phyloP scores from a whole-genome alignment of 768 basidiomycete genomes.

The Auriscalpium vulgare region DNA sequence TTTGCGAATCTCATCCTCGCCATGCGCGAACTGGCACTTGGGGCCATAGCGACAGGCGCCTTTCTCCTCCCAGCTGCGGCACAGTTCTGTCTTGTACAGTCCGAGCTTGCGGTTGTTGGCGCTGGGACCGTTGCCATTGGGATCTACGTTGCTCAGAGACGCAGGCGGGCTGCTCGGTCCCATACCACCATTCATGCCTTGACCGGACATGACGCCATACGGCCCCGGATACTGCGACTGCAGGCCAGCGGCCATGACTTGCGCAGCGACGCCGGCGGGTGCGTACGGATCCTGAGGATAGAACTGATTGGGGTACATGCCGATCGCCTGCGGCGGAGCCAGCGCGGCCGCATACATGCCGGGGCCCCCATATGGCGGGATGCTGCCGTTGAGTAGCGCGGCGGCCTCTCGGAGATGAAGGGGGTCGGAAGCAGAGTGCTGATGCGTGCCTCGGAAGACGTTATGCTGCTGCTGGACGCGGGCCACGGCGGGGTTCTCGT shows the following conservation, averaged over 20 bases:
- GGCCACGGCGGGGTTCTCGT: conserved; percentile 56
- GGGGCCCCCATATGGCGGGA: conserved; percentile 48
- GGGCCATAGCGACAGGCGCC: conserved; percentile 77
- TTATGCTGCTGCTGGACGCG: conserved; percentile 78
- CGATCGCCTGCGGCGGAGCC: conserved; percentile 34
- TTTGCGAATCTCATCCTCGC: conserved; percentile 77
- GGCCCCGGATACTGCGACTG: conserved; percentile 49
- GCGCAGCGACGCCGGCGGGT: conserved; percentile 42
- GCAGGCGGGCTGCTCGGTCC: conserved; percentile 3
- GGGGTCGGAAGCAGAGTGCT: conserved; percentile 79
- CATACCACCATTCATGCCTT: conserved; percentile 5
- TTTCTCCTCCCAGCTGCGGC: conserved; percentile 91
- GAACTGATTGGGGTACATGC: conserved; percentile 67
- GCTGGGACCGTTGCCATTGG: conserved; percentile 58
- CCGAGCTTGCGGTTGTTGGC: conserved; percentile 89
- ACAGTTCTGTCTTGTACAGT: conserved; percentile 85
- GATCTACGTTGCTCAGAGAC: conserved; percentile 21
- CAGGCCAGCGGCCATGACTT: conserved; percentile 52
- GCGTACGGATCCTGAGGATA: conserved; percentile 56
- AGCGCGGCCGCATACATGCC: conserved; percentile 48
- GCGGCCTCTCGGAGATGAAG: conserved; percentile 68
- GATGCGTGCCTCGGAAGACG: conserved; percentile 65
- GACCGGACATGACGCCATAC: conserved; percentile 30
- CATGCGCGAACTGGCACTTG: conserved; percentile 93
- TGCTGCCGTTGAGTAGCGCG: conserved; percentile 48